These are phyloP conservation scores for Puccinia novopanici DNA, from an alignment of 1,284 basidiomycete genomes.

Conservation along the genomic window DNA sequence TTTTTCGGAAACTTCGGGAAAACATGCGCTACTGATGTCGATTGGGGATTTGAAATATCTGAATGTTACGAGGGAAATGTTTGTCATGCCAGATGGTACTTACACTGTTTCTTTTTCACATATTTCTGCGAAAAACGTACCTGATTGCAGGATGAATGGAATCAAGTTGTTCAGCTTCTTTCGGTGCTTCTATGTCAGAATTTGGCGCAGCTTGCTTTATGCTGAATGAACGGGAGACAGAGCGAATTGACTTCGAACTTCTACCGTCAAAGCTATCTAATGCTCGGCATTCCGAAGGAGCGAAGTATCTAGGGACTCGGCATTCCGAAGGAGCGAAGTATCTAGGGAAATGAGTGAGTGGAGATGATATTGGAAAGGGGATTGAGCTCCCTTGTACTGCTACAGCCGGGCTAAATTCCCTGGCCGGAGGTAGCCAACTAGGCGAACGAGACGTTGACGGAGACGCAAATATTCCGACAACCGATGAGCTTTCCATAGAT, in stretches of 20 bases:
- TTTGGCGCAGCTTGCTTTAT: not conserved
- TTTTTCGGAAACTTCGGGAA: too few relatives aligned
- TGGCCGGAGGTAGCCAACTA: not conserved
- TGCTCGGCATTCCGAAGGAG: not conserved
- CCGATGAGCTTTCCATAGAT: not conserved
- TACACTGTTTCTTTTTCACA: too few relatives aligned
- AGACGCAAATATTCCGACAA: not conserved
- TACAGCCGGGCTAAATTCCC: too few relatives aligned
- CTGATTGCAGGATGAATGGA: slow-evolving; percentile 6
- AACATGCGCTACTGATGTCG: too few relatives aligned
- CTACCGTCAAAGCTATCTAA: not conserved
- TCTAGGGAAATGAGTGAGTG: slow-evolving; percentile 7
- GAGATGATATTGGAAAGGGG: not conserved
- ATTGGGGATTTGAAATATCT: too few relatives aligned
- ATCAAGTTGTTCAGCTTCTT: not conserved
- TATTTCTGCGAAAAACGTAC: not conserved
- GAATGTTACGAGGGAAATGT: too few relatives aligned
- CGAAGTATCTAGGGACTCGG: too few relatives aligned
- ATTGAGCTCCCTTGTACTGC: too few relatives aligned
- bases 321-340: too few relatives aligned
- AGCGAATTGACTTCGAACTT: not conserved
- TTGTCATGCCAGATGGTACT: too few relatives aligned
- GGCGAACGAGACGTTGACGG: not conserved
- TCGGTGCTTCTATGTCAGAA: not conserved
- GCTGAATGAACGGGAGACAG: not conserved